These are phyloP conservation scores for Paratinospora sagittata DNA, from an alignment of 164 flowering plant species.

Conservation along the genomic window DNA sequence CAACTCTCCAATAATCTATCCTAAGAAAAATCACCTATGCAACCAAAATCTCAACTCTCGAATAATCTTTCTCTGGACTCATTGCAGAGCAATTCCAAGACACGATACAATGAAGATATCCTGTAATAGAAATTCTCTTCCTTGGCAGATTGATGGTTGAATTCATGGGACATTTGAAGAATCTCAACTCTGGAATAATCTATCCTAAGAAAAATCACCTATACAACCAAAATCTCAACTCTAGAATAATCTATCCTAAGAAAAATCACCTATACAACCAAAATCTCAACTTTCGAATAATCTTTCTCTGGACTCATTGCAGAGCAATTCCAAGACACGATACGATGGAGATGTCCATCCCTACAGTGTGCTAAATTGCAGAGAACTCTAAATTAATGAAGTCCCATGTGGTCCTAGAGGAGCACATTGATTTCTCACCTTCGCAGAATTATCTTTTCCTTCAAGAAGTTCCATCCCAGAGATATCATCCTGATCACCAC, in stretches of 20 bases:
- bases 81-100: too few species aligned
- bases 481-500: conserved; percentile 36
- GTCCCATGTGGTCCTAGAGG: not conserved
- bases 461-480: conserved; percentile 39
- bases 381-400: not conserved
- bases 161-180: too few species aligned
- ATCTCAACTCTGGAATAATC: too few species aligned
- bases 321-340: not conserved
- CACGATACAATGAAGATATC: too few species aligned
- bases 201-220: too few species aligned
- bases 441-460: conserved; percentile 41
- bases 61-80: too few species aligned
- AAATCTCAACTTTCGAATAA: too few species aligned
- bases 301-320: not conserved
- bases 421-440: conserved; percentile 36
- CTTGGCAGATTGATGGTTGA: too few species aligned
- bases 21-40: too few species aligned
- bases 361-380: not conserved
- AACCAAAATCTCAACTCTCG: too few species aligned
- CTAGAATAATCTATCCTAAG: not conserved
- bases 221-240: too few species aligned
- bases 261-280: not conserved
- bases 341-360: not conserved
- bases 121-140: too few species aligned
- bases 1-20: not conserved